Evolutionary conservation across 2,329 filamentous ascomycete genomes (phyloP), one percentile per base, ranked within the genome.

Genomic region (Cordyceps tenuipes): DNA sequence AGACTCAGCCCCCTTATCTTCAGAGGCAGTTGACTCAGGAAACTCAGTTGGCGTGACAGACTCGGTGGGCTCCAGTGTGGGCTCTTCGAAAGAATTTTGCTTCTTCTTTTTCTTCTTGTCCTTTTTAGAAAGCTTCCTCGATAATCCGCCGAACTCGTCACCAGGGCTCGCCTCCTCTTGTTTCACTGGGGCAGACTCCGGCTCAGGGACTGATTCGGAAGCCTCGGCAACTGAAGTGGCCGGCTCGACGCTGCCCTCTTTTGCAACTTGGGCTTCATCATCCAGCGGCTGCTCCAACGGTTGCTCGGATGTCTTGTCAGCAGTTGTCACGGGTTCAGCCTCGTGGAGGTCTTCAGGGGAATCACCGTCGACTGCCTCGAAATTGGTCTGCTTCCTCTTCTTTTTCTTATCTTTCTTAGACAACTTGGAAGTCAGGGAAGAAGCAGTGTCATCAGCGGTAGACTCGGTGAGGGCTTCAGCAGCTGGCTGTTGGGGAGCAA

Each of bases 381-480:
- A 54, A 21, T 60, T 64, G 8, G 63, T 59, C 62, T 66, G 68
- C 62, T 71, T 72, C 66, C 68, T 72, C 54, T 69, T 70, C 63
- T 67, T 72, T 57, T 69, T 72, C 61, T 69, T 73, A 2, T 71
- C 69, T 61, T 71, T 74, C 64, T 72, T 72, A 17, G 71, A 71
- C 31, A 67, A 47, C 54, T 69, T 72, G 5, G 62, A 62, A n/a
- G 68, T 46, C 29, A 57, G 53, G 19, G 59, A 17, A 21, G 34
- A 39, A 17, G 61, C 63, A 17, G 41, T 43, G 19, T 62, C 54
- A 43, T 59, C 57, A 12, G 54, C 31, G n/a, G 50, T 17, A 26
- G 47, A 26, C 19, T 60, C 36, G 19, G 10, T 2, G 26, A 47
- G 19, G 23, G 31, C 26, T 41, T 54, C 50, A 34, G 43, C 19